These are phyloP conservation scores for Xylaria sp. DNA, from an alignment of 2,329 filamentous ascomycete genomes.

Conservation along the genomic window DNA sequence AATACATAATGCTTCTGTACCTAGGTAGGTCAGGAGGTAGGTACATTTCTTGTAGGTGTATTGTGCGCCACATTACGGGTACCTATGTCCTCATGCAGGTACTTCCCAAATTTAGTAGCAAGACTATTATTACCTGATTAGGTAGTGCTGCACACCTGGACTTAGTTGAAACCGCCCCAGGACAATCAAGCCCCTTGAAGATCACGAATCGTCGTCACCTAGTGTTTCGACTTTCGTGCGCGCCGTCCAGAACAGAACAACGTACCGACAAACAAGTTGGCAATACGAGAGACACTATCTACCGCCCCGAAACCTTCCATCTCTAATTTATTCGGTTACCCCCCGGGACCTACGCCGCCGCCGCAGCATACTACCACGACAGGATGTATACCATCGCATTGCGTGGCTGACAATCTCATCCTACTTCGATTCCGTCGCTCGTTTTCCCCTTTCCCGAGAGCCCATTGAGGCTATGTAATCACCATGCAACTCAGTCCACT, in stretches of 20 bases:
- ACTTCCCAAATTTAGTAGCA: too few species aligned
- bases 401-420: slow-evolving; percentile 26
- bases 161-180: slow-evolving; percentile 10
- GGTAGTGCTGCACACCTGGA: too few species aligned
- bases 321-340: not conserved
- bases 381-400: slow-evolving; percentile 35
- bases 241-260: not conserved
- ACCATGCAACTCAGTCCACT: slow-evolving; percentile 72
- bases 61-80: too few species aligned
- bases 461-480: slow-evolving; percentile 57
- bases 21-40: too few species aligned
- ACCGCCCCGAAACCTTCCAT: not conserved
- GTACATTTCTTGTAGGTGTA: too few species aligned
- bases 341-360: not conserved
- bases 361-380: slow-evolving; percentile 18
- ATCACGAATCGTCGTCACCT: slow-evolving; percentile 21
- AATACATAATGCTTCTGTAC: too few species aligned
- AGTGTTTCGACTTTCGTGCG: not conserved
- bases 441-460: slow-evolving; percentile 36
- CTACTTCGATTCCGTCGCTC: slow-evolving; percentile 35
- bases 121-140: too few species aligned
- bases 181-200: slow-evolving; percentile 35
- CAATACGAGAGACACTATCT: slow-evolving; percentile 5
- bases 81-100: too few species aligned
- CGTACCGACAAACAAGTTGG: not conserved